Base-by-base conservation (phyloP, 306 rosid species). In the Dalbergia cultrata region DNA sequence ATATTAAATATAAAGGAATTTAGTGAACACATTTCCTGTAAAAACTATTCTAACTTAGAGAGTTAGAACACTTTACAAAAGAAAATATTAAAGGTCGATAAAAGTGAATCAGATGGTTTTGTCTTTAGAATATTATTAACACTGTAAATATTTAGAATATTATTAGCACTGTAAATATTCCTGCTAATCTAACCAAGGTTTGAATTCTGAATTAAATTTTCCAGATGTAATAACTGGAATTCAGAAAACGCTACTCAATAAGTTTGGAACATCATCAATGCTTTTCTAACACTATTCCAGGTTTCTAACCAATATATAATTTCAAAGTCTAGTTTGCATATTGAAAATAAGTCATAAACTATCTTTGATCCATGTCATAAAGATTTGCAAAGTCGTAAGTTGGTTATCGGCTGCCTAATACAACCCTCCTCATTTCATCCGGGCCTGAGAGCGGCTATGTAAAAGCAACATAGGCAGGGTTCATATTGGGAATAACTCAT, bases 91-190 rank as follows among this genome's bases (percentile, higher is more conserved):
- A 67, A 57, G 16, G 19, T 31, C 33, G 39, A 45, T 26, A 44
- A 44, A 44, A 66, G 34, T 26, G 63, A 19, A 37, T 75, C 54
- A 14, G 7, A 59, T 67, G 9, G 39, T 75, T 62, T 56, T 58
- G 50, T 11, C 44, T 59, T 35, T 56, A 35, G 63, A 9, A 74
- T 37, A 58, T 34, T 43, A 75, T 34, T 74, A 44, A 66, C 52
- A 33, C 47, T 8, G 44, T 67, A 81, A 66, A 74, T 21, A 35
- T 81, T 67, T n/a, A n/a, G n/a, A n/a, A n/a, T n/a, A n/a, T n/a
- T 54, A 75, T 33, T 73, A 44, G 65, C 50, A 33, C 44, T 41
- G 53, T 67, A 81, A 66, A 74, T 21, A 35, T 81, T 67, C 70
- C 65, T 59, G 37, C 76, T 35, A 67, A 41, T 43, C 17, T 70